Conservation (phyloP, 2,329 filamentous ascomycete species). For the Waltergamsia citrina region DNA sequence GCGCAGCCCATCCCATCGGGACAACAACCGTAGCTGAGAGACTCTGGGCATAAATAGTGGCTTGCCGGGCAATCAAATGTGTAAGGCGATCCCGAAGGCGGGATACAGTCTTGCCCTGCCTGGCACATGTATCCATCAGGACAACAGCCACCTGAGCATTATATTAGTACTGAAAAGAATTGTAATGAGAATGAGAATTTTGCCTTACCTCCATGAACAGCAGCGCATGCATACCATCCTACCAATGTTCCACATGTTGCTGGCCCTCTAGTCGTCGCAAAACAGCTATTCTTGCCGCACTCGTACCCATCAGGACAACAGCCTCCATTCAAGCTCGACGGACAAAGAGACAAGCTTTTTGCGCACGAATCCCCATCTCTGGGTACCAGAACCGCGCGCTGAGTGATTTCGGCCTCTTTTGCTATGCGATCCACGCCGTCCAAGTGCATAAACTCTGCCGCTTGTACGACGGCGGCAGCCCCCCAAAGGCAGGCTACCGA, state of each 20-base stretch:
- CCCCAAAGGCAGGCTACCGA: not conserved
- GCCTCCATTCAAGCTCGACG: slow-evolving; percentile 29
- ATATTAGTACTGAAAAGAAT: not conserved
- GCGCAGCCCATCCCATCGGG: slow-evolving; percentile 39
- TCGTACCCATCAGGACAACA: slow-evolving; percentile 39
- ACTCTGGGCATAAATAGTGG: slow-evolving; percentile 39
- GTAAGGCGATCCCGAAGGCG: slow-evolving; percentile 30
- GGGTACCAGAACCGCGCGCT: slow-evolving; percentile 8
- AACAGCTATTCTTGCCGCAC: slow-evolving; percentile 37
- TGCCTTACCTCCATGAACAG: slow-evolving; percentile 3
- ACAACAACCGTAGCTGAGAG: slow-evolving; percentile 44
- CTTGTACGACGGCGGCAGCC: slow-evolving; percentile 2
- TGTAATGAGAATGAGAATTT: too few species aligned
- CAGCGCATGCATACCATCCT: slow-evolving; percentile 30
- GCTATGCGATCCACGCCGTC: slow-evolving; percentile 19
- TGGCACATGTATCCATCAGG: slow-evolving; percentile 34
- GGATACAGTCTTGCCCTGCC: slow-evolving; percentile 25
- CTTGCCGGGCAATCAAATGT: slow-evolving; percentile 31
- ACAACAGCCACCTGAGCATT: slow-evolving; percentile 29
- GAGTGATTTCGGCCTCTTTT: slow-evolving; percentile 6
- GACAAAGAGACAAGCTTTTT: slow-evolving; percentile 20
- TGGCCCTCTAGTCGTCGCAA: slow-evolving; percentile 32
- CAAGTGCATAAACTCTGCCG: slow-evolving; percentile 15
- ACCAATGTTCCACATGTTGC: slow-evolving; percentile 23
- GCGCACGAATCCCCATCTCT: slow-evolving; percentile 14